phyloP scores from a whole-genome alignment of 2,329 filamentous ascomycete species.

The Colletotrichum sp. region DNA sequence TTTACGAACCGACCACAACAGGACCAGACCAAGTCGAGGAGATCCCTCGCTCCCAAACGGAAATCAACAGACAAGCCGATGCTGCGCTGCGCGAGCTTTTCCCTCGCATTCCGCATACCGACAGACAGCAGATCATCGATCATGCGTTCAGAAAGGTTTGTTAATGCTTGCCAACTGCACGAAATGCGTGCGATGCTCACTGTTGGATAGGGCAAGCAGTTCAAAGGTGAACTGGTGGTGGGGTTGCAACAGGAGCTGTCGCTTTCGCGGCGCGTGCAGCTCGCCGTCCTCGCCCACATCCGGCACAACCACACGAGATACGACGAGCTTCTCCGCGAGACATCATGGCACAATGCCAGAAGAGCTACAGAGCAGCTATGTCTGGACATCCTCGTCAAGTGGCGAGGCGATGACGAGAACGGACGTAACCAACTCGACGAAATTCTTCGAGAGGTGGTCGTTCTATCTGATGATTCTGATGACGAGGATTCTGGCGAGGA shows the following conservation, averaged over 20 bases:
- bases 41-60: slow-evolving; percentile 62
- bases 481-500: slow-evolving; percentile 40
- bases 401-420: slow-evolving; percentile 74
- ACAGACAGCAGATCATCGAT: slow-evolving; percentile 66
- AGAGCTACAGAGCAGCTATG: slow-evolving; percentile 66
- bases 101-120: slow-evolving; percentile 68
- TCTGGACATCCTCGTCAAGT: slow-evolving; percentile 71
- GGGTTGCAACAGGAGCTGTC: slow-evolving; percentile 61
- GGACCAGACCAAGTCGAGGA: slow-evolving; percentile 45
- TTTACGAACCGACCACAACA: slow-evolving; percentile 22
- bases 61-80: slow-evolving; percentile 68
- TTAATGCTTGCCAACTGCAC: slow-evolving; percentile 8
- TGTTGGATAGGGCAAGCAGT: slow-evolving; percentile 49
- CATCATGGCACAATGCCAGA: slow-evolving; percentile 63
- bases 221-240: slow-evolving; percentile 61
- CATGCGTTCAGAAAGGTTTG: slow-evolving; percentile 68
- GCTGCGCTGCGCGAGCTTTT: slow-evolving; percentile 68
- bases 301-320: slow-evolving; percentile 71
- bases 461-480: slow-evolving; percentile 64
- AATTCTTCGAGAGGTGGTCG: slow-evolving; percentile 69
- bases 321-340: slow-evolving; percentile 64
- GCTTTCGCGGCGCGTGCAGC: slow-evolving; percentile 66
- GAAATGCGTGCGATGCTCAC: neutral
- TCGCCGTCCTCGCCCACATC: slow-evolving; percentile 71
- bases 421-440: slow-evolving; percentile 72